Evolutionary conservation across 176 grass and related monocot species (phyloP).

Genomic region (Eleusine coracana): DNA sequence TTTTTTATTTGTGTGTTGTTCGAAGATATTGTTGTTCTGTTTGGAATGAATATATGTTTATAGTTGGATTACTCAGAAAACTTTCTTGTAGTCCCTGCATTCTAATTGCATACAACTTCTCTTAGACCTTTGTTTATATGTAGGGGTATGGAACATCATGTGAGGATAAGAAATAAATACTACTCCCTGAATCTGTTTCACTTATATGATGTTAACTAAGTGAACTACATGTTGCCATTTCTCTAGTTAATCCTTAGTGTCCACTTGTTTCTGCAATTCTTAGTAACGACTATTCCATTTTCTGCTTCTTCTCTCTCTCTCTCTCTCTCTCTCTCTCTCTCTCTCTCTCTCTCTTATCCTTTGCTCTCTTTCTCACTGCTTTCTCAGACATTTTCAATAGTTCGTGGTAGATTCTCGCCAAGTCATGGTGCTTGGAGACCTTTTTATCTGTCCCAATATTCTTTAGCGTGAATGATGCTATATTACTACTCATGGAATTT

Average conservation of each 20-base stretch:
- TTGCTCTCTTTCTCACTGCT: not conserved
- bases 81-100: not conserved
- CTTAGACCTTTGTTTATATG: not conserved
- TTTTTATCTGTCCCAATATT: not conserved
- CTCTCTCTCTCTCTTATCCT: not conserved
- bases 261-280: not conserved
- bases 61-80: not conserved
- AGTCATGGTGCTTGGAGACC: constrained; percentile 5
- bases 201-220: not conserved
- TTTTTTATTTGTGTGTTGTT: not conserved
- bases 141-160: not conserved
- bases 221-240: not conserved
- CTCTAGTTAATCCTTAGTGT: not conserved
- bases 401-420: not conserved
- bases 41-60: not conserved
- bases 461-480: not conserved
- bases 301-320: not conserved
- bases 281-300: not conserved
- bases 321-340: too few relatives aligned
- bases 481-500: not conserved
- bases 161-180: not conserved
- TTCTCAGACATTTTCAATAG: not conserved
- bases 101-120: not conserved
- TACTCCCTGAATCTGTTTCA: not conserved
- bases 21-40: not conserved